phyloP scores from a whole-genome alignment of 2,329 filamentous ascomycete genomes.

The Aspergillus nomiae region DNA sequence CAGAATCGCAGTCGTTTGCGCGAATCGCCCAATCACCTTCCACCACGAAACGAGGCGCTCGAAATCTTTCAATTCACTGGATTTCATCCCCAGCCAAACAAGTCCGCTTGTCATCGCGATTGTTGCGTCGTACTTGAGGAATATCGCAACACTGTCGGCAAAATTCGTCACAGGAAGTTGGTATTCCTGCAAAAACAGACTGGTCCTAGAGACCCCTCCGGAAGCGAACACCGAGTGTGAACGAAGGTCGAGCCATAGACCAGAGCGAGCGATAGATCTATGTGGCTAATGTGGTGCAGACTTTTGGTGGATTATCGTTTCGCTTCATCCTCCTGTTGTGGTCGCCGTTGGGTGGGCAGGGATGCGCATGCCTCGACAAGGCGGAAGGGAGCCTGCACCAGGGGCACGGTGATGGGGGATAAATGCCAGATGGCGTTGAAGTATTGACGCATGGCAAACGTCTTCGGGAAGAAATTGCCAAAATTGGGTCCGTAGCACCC shows the following conservation, averaged over 20 bases:
- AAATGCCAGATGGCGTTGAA: constrained; percentile 16
- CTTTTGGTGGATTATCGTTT: background rate
- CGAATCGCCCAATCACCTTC: background rate
- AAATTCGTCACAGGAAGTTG: background rate
- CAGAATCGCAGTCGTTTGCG: background rate
- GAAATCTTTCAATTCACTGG: constrained; percentile 9
- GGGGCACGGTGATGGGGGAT: constrained; percentile 10
- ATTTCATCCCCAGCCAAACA: constrained; percentile 11
- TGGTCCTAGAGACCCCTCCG: background rate
- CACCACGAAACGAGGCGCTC: constrained; percentile 1
- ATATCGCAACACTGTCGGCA: background rate
- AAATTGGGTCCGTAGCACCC: constrained; percentile 6
- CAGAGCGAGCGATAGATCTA: background rate
- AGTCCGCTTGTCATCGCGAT: constrained; percentile 4
- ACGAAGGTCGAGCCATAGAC: background rate
- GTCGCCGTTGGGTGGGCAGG: too few species aligned
- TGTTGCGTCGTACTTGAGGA: constrained; percentile 16
- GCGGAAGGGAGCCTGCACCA: constrained; percentile 7
- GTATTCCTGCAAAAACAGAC: constrained; percentile 4
- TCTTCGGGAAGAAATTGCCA: constrained; percentile 9
- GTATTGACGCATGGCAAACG: background rate
- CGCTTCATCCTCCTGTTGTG: background rate
- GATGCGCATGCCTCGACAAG: background rate
- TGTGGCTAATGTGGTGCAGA: background rate
- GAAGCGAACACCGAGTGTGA: background rate